Evolutionary conservation across 345 rosid genomes (phyloP).

Genomic region (Sapria himalayana): DNA sequence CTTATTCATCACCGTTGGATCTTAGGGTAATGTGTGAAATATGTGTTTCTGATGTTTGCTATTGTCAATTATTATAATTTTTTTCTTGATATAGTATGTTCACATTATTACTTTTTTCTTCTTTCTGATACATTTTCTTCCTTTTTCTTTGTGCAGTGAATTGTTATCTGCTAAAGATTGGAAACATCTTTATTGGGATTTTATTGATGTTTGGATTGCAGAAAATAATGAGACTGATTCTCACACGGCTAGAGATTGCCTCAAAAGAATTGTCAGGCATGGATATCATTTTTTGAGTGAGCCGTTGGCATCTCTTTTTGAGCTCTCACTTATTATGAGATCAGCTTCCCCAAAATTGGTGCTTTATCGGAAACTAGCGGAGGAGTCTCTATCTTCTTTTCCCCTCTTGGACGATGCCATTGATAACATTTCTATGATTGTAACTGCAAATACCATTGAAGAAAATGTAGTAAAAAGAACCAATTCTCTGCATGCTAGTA

Average conservation of each 20-base stretch:
- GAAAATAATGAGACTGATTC: constrained; percentile 28
- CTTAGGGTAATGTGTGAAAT: too few species aligned
- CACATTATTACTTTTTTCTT: background rate
- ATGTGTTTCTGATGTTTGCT: too few species aligned
- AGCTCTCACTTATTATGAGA: constrained; percentile 68
- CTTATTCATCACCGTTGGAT: too few species aligned
- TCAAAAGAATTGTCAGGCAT: constrained; percentile 30
- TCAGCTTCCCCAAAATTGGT: constrained; percentile 82
- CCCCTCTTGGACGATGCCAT: constrained; percentile 36
- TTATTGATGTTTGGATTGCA: constrained; percentile 48
- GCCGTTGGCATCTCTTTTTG: constrained; percentile 43
- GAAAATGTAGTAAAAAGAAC: constrained; percentile 11
- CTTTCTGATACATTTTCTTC: background rate
- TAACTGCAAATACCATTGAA: constrained; percentile 11
- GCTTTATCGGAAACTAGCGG: constrained; percentile 77
- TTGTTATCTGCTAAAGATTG: constrained; percentile 66
- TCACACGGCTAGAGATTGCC: constrained; percentile 58
- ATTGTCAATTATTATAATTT: too few species aligned
- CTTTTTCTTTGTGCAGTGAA: constrained; percentile 25
- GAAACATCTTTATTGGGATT: constrained; percentile 73
- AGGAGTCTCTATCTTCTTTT: constrained; percentile 84
- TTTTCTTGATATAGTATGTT: too few species aligned
- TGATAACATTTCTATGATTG: constrained; percentile 9
- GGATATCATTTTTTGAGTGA: constrained; percentile 32
- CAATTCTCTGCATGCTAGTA: constrained; percentile 32